Percentiles rank a stretch among this genome's conserved stretches.
Evolutionary conservation across 306 rosid species (phyloP).

Genomic region (Lathyrus sativus): DNA sequence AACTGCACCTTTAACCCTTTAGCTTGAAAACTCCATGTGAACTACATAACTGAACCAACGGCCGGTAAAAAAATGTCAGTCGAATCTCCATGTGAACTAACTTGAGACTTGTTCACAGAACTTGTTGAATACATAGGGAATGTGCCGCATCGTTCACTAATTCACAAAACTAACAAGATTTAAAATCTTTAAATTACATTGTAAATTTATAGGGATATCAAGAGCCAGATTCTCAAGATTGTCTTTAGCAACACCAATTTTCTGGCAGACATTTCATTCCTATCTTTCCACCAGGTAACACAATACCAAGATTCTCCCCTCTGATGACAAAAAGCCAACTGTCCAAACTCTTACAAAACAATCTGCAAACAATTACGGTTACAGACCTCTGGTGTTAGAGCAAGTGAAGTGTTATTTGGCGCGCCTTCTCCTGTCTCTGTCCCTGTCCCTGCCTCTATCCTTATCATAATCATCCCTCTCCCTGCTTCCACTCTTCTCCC

Average conservation of each 20-base stretch:
- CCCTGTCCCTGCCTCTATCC: conserved; percentile 74
- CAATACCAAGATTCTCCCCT: conserved; percentile 31
- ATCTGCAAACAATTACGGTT: conserved; percentile 26
- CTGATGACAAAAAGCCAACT: conserved; percentile 27
- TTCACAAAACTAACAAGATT: conserved; percentile 36
- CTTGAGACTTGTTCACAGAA: conserved; percentile 1
- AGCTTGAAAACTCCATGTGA: conserved; percentile 7
- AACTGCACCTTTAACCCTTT: conserved; percentile 9
- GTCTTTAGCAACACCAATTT: conserved; percentile 38
- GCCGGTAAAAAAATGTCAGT: not conserved
- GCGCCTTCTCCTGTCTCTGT: conserved; percentile 76
- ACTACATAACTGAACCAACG: conserved; percentile 19
- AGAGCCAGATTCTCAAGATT: conserved; percentile 33
- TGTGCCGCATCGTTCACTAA: conserved; percentile 31
- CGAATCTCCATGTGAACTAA: not conserved
- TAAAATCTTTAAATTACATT: conserved; percentile 37
- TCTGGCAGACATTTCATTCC: conserved; percentile 29
- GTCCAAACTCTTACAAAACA: conserved; percentile 26
- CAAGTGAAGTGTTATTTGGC: conserved; percentile 43
- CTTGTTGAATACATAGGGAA: conserved; percentile 22
- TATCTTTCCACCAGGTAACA: conserved; percentile 20
- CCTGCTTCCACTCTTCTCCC: conserved; percentile 90
- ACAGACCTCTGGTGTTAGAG: not conserved
- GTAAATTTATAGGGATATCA: conserved; percentile 25
- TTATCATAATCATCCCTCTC: conserved; percentile 86